Base-by-base conservation (phyloP, 352 stramenopile species). In the Detonula confervacea region DNA sequence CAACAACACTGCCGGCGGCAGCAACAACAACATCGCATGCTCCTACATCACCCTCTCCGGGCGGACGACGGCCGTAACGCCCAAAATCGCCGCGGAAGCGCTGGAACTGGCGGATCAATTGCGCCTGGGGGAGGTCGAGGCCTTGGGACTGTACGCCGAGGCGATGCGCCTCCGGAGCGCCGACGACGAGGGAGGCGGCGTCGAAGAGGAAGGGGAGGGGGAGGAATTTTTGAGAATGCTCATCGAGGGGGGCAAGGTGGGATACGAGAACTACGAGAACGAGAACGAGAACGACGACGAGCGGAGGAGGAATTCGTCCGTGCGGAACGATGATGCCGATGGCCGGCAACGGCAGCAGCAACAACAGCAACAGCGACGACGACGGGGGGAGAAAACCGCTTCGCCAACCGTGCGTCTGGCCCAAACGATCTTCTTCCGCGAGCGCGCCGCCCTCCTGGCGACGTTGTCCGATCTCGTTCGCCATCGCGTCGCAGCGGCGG, bases 41-140 rank as follows among this genome's bases (percentile, higher is more conserved):
- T 14, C 60, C 24, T 71, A 25, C 24, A 71, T 86, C 8, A 66
- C 49, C 0, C 27, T 83, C 14, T n/a, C 69, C 2, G 37, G 59
- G 9, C 44, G 63, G 67, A 12, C 62, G 16, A 69, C 80, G 0
- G 73, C 62, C 1, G 42, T 93, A 14, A 91, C 74, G 3, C 61
- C 72, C n/a, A 56, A 61, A 16, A 86, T 90, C 14, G 57, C 86
- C 0, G 6, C 70, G 22, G 69, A 90, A 37, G 73, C 89, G 25
- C 22, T 86, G 4, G 37, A 64, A 35, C 62, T 93, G 8, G 47
- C 82, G 3, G 73, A 88, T 4, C 86, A 92, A 60, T 79, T 93
- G 44, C 56, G 76, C 29, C 62, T 93, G 9, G 73, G 52, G 14
- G 78, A 89, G 33, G 42, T 62, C 9, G 61, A 90, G 37, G 84